Conservation (phyloP, 441 rosid genomes). For the Melastoma candidum region DNA sequence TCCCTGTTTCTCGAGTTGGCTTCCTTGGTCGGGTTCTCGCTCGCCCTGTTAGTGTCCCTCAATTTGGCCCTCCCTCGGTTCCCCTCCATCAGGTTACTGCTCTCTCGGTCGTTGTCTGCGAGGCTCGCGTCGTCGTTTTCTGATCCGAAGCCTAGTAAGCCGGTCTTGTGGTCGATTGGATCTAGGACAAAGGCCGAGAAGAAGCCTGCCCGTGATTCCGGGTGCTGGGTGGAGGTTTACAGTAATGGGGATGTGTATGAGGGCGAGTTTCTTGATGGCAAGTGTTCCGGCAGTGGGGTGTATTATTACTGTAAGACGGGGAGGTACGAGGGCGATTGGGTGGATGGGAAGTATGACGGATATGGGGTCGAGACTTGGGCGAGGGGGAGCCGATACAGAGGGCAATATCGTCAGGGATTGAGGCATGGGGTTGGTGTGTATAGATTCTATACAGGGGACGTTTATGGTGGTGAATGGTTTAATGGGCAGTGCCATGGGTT, state of each 20-base stretch:
- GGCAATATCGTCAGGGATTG: slow-evolving; percentile 51
- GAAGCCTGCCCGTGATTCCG: slow-evolving; percentile 23
- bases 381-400: slow-evolving; percentile 55
- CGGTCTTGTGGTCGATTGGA: slow-evolving; percentile 64
- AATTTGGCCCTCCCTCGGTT: slow-evolving; percentile 40
- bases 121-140: slow-evolving; percentile 25
- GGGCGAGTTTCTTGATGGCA: slow-evolving; percentile 51
- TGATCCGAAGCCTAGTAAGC: slow-evolving; percentile 15
- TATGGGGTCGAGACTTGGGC: slow-evolving; percentile 66
- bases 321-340: slow-evolving; percentile 57
- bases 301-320: slow-evolving; percentile 44
- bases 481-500: slow-evolving; percentile 59
- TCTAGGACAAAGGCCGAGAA: slow-evolving; percentile 33
- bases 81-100: slow-evolving; percentile 33
- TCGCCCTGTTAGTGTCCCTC: slow-evolving; percentile 36
- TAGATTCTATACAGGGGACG: slow-evolving; percentile 46
- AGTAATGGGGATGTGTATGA: slow-evolving; percentile 47
- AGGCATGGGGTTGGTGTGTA: slow-evolving; percentile 58
- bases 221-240: slow-evolving; percentile 40
- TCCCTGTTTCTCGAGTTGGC: slow-evolving; percentile 24
- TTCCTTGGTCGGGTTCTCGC: slow-evolving; percentile 29
- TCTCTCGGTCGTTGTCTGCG: slow-evolving; percentile 33
- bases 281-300: slow-evolving; percentile 61
- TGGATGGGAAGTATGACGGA: slow-evolving; percentile 58
- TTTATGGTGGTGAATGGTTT: slow-evolving; percentile 59